phyloP scores from a whole-genome alignment of 495 filamentous ascomycete genomes.

The Trichoderma reesei region DNA sequence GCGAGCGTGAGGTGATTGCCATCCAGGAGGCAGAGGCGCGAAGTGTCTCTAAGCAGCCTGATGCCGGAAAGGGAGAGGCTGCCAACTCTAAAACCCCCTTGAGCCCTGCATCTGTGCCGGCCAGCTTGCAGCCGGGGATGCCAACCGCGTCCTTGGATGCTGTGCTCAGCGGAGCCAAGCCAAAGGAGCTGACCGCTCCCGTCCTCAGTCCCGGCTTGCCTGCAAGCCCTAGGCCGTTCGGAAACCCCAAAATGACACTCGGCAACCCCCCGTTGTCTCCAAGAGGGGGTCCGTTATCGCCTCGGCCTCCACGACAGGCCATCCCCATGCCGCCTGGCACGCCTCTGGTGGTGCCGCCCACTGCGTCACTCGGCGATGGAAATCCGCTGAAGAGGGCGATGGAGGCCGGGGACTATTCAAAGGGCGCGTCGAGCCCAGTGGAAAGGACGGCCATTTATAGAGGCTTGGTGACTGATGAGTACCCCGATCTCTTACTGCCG shows the following conservation, averaged over 20 bases:
- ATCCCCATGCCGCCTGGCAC: slow-evolving; percentile 55
- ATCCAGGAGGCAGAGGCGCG: slow-evolving; percentile 52
- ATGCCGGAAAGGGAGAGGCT: slow-evolving; percentile 36
- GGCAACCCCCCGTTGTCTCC: slow-evolving; percentile 60
- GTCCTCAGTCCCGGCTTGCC: slow-evolving; percentile 83
- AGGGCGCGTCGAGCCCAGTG: slow-evolving; percentile 23
- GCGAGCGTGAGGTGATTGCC: slow-evolving; percentile 58
- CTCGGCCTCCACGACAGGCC: slow-evolving; percentile 57
- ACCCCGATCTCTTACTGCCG: slow-evolving; percentile 73
- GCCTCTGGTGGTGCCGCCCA: slow-evolving; percentile 46
- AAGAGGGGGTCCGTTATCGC: slow-evolving; percentile 57
- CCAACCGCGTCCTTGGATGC: slow-evolving; percentile 38
- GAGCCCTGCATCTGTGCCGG: not conserved
- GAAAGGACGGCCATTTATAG: slow-evolving; percentile 35
- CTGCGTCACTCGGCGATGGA: slow-evolving; percentile 15
- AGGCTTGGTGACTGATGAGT: slow-evolving; percentile 71
- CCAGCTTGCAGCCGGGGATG: not conserved
- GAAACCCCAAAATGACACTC: slow-evolving; percentile 42
- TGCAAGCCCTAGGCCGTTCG: slow-evolving; percentile 68
- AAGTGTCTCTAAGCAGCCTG: slow-evolving; percentile 56
- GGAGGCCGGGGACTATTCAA: slow-evolving; percentile 21
- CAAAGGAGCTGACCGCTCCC: slow-evolving; percentile 35
- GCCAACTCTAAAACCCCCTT: slow-evolving; percentile 24
- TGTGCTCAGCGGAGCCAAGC: slow-evolving; percentile 31
- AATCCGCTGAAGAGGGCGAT: slow-evolving; percentile 27